A percentile compares a stretch with the other conserved stretches of the same genome.
Conservation (phyloP, 352 stramenopile species). For the Globisporangium nunn region DNA sequence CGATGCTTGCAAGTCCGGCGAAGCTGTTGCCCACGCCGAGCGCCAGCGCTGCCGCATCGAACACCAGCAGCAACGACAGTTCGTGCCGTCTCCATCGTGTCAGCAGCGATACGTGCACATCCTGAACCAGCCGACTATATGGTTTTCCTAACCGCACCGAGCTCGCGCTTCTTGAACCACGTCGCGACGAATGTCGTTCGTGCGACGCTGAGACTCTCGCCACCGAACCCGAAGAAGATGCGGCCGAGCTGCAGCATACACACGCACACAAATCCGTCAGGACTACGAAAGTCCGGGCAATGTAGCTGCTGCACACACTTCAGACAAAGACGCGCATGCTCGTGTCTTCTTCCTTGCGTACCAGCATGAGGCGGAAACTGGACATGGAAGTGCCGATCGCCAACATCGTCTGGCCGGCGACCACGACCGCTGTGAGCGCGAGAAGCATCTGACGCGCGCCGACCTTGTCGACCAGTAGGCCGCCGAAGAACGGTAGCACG, state of each 20-base stretch:
- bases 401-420: conserved; percentile 58
- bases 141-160: conserved; percentile 21
- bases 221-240: conserved; percentile 79
- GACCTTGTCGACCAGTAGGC: conserved; percentile 62
- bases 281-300: too few relatives aligned
- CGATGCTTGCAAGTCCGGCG: conserved; percentile 55
- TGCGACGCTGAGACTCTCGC: conserved; percentile 72
- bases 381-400: conserved; percentile 46
- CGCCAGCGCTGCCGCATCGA: conserved; percentile 41
- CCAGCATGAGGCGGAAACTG: conserved; percentile 40
- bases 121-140: neutral
- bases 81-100: neutral
- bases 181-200: conserved; percentile 60
- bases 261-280: neutral
- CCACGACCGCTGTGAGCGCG: conserved; percentile 51
- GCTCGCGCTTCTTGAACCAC: conserved; percentile 80
- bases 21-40: conserved; percentile 75
- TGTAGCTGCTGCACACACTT: neutral
- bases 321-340: too few relatives aligned
- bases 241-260: conserved; percentile 46
- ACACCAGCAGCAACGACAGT: neutral
- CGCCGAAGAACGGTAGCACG: conserved; percentile 79
- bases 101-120: neutral
- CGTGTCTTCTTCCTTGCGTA: neutral
- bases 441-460: conserved; percentile 55